These are phyloP conservation scores for Fusarium devonianum DNA, from an alignment of 2,329 filamentous ascomycete species.

Conservation along the genomic window DNA sequence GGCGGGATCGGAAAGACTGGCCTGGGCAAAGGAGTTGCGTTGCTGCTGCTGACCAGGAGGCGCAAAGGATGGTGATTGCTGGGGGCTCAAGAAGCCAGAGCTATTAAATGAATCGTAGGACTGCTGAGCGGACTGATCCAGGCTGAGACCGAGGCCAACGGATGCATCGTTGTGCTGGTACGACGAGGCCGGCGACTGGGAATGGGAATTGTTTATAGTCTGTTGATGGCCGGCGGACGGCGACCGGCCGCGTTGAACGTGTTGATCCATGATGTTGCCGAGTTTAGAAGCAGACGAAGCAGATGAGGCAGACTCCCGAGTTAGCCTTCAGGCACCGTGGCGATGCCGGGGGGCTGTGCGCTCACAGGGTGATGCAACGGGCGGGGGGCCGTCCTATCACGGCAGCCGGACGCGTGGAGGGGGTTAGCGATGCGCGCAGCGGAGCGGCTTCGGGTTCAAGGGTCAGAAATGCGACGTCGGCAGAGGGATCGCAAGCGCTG, in stretches of 20 bases:
- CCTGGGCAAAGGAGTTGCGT: conserved; percentile 41
- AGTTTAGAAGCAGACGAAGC: conserved; percentile 44
- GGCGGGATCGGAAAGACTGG: conserved; percentile 47
- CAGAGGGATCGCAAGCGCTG: conserved; percentile 20
- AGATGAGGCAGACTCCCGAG: conserved; percentile 54
- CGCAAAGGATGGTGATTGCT: conserved; percentile 49
- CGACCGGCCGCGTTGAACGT: conserved; percentile 62
- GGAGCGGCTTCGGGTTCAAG: conserved; percentile 22
- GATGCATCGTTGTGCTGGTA: conserved; percentile 52
- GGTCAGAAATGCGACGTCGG: conserved; percentile 32
- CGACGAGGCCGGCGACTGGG: conserved; percentile 66
- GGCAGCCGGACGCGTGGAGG: conserved; percentile 41
- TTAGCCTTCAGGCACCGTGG: conserved; percentile 55
- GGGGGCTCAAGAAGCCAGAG: conserved; percentile 60
- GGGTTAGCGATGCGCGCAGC: conserved; percentile 36
- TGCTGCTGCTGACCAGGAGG: conserved; percentile 47
- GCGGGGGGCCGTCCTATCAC: conserved; percentile 43
- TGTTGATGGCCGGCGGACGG: conserved; percentile 65
- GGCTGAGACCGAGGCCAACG: conserved; percentile 64
- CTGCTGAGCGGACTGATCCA: conserved; percentile 57
- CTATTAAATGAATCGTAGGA: conserved; percentile 52
- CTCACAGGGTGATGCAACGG: conserved; percentile 42
- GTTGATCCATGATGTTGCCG: conserved; percentile 52
- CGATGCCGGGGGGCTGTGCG: conserved; percentile 54
- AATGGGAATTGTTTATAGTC: conserved; percentile 73